phyloP scores from a whole-genome alignment of 2,329 filamentous ascomycete genomes.

The Ophiostoma sp. region DNA sequence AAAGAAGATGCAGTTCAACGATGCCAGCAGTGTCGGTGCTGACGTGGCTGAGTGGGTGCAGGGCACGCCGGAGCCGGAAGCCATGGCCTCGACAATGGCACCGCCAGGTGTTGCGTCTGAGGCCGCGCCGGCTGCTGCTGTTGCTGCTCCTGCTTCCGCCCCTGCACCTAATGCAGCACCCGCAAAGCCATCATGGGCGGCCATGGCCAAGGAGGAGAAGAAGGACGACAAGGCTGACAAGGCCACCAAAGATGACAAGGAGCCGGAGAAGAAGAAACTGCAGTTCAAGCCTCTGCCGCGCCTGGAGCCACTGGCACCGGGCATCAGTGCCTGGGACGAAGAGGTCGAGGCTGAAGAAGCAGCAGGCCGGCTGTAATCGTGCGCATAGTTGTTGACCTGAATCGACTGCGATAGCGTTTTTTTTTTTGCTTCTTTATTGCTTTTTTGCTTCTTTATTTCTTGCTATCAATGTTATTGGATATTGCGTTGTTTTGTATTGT shows the following conservation, averaged over 20 bases:
- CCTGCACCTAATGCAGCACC: conserved; percentile 29
- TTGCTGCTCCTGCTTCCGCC: conserved; percentile 32
- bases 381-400: background rate
- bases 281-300: conserved; percentile 19
- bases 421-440: background rate
- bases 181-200: conserved; percentile 9
- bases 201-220: conserved; percentile 7
- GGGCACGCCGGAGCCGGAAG: conserved; percentile 23
- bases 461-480: background rate
- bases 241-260: conserved; percentile 12
- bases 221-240: conserved; percentile 17
- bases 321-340: conserved; percentile 51
- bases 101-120: conserved; percentile 31
- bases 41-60: conserved; percentile 28
- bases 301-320: conserved; percentile 36
- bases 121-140: conserved; percentile 37
- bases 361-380: conserved; percentile 12
- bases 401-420: background rate
- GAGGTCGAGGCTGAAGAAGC: conserved; percentile 51
- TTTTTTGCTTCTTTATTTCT: background rate
- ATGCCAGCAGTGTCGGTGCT: conserved; percentile 26
- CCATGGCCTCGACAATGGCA: conserved; percentile 22
- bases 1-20: conserved; percentile 25
- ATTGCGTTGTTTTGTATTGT: background rate
- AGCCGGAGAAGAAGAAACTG: conserved; percentile 24